phyloP scores from a whole-genome alignment of 257 asterid species.

The Nicotiana otophora region DNA sequence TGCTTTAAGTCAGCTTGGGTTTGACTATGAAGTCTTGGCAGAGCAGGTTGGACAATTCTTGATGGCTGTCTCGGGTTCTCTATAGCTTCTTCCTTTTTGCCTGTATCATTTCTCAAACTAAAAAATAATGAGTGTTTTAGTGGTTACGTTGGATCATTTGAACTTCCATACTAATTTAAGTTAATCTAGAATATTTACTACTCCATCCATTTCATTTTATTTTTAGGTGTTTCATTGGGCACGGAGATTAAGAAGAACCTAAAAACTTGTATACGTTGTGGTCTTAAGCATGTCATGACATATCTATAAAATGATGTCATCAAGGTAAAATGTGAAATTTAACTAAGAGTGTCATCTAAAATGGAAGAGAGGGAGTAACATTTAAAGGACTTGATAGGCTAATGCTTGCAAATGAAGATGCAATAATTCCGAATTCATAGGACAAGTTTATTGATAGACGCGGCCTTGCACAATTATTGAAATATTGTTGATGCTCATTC shows the following conservation, averaged over 20 bases:
- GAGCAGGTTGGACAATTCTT: constrained; percentile 37
- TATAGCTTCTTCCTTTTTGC: background rate
- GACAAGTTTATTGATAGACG: background rate
- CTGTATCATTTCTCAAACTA: background rate
- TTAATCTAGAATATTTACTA: background rate
- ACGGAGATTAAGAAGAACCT: too few relatives aligned
- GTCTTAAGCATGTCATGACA: too few relatives aligned
- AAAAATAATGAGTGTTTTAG: background rate
- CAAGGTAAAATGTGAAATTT: too few relatives aligned
- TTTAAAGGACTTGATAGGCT: background rate
- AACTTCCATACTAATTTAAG: background rate
- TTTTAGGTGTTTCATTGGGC: too few relatives aligned
- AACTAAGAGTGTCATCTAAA: too few relatives aligned
- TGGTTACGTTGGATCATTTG: background rate
- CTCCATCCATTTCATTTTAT: too few relatives aligned
- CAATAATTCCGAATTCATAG: background rate
- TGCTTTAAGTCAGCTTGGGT: constrained; percentile 44
- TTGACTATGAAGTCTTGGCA: constrained; percentile 48
- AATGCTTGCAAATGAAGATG: background rate
- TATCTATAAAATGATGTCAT: too few relatives aligned
- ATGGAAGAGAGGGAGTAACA: background rate
- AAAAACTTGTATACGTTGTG: too few relatives aligned
- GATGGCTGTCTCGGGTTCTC: background rate
- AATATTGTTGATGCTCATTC: background rate
- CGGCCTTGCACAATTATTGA: background rate